Base-by-base conservation (phyloP, 176 grass and related monocot genomes). In the Carex myosuroides region DNA sequence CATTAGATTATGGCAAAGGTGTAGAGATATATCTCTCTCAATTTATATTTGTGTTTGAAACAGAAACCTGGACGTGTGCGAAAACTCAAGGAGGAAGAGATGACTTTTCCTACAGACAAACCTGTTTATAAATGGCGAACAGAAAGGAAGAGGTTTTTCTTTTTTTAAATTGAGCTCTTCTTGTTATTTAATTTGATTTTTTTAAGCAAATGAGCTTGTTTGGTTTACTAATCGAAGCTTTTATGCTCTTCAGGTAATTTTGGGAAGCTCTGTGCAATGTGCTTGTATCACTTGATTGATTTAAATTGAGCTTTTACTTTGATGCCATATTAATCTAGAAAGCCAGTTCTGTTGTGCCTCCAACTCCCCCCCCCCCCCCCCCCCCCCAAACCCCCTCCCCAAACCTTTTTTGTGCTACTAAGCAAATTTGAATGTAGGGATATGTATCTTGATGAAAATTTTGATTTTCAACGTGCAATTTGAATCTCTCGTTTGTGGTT, bases 61-160 rank as follows among this genome's bases (percentile, higher is more conserved):
- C 85, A 99, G 96, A 99, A 99, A 91, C 87, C 96, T 81, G 96
- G 93, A 11, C 88, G 88, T 68, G 94, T 95, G 70, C 87, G 93
- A 61, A 94, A 99, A 82, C 93, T 99, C 44, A 79, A 79, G 42
- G 89, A 90, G 86, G 91, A 93, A 41, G 93, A 95, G 76, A 90
- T 86, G 0, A 81, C 84, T 22, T 84, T 18, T 39, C 70, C 85
- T 85, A 89, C 87, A 82, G 83, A 67, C 20, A 90, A 83, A 35
- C 88, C 93, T 32, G 83, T 95, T 79, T 98, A 93, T 52, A 98
- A 98, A 77, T 95, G 96, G 96, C 82, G 85, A 89, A 73, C 88
- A 26, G 89, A 93, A 85, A 87, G 96, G 21, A 98, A 98, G 63
- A 88, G 88, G 63, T 94, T 17, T 50, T 48, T 39, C 37, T 39